Percentiles rank a stretch among this genome's conserved stretches.
phyloP scores from a whole-genome alignment of 2,329 filamentous ascomycete genomes.

The Calycina herbarum region DNA sequence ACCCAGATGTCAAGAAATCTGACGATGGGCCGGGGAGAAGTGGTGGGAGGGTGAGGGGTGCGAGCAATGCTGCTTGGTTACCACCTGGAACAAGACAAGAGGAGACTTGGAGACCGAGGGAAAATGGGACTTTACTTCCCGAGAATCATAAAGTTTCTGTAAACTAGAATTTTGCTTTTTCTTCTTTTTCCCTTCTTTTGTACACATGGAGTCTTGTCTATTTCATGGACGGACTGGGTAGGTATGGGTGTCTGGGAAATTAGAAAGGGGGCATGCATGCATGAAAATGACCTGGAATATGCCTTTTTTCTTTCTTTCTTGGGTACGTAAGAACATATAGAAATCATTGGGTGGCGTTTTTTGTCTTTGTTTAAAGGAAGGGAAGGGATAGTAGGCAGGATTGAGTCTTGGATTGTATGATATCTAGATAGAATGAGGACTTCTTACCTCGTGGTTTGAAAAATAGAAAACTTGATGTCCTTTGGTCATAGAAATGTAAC shows the following conservation, averaged over 20 bases:
- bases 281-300: slow-evolving; percentile 2
- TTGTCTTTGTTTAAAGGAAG: neutral
- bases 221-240: neutral
- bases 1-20: slow-evolving; percentile 34
- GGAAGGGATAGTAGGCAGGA: neutral
- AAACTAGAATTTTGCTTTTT: slow-evolving; percentile 10
- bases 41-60: slow-evolving; percentile 48
- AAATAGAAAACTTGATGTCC: neutral
- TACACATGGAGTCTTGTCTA: neutral
- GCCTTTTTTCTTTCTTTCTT: neutral
- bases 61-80: slow-evolving; percentile 61
- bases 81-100: slow-evolving; percentile 81
- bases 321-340: slow-evolving; percentile 9
- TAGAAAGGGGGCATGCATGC: neutral
- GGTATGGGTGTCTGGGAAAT: neutral
- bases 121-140: slow-evolving; percentile 10
- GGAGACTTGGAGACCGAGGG: slow-evolving; percentile 67
- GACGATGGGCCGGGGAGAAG: slow-evolving; percentile 54
- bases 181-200: neutral
- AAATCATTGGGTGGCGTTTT: slow-evolving; percentile 10
- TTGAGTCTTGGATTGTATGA: slow-evolving; percentile 11
- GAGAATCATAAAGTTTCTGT: slow-evolving; percentile 14
- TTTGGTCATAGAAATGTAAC: too few relatives aligned
- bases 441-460: neutral
- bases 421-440: slow-evolving; percentile 3